Percentiles rank a stretch among this genome's conserved stretches.
These are phyloP conservation scores for Bondarzewia mesenterica DNA, from an alignment of 1,284 basidiomycete species.

Conservation along the genomic window DNA sequence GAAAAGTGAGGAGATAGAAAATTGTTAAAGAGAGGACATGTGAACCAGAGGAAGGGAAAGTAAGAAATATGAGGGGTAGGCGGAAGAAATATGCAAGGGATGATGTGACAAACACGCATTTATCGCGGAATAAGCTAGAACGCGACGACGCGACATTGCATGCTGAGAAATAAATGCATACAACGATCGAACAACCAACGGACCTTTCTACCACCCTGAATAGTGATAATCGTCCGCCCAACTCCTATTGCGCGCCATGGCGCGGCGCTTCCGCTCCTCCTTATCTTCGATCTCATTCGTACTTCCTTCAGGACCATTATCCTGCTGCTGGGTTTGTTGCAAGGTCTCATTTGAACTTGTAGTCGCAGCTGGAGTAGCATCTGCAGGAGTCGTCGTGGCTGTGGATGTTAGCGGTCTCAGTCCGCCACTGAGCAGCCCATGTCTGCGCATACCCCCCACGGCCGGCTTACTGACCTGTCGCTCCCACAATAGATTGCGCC, in stretches of 20 bases:
- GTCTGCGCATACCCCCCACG: constrained; percentile 27
- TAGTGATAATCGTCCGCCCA: constrained; percentile 66
- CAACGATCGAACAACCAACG: neutral
- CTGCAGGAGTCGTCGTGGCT: constrained; percentile 14
- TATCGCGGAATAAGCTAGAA: neutral
- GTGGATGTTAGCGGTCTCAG: constrained; percentile 34
- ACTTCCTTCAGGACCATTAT: constrained; percentile 4
- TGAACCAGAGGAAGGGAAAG: neutral
- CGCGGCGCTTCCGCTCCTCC: constrained; percentile 25
- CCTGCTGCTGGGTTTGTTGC: constrained; percentile 12
- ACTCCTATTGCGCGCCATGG: constrained; percentile 53
- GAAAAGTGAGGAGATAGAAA: neutral
- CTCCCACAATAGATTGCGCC: constrained; percentile 82
- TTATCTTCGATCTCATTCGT: constrained; percentile 12
- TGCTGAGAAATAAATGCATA: neutral
- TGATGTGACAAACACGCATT: neutral
- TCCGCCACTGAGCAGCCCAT: constrained; percentile 23
- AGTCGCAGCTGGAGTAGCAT: constrained; percentile 6
- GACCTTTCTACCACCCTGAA: constrained; percentile 46
- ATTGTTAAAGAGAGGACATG: neutral
- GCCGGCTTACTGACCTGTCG: constrained; percentile 57
- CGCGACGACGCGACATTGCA: neutral
- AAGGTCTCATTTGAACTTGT: constrained; percentile 20
- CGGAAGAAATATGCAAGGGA: neutral
- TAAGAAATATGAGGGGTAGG: neutral